Evolutionary conservation across 805 yeast species (phyloP), one percentile per base, ranked within the genome.

Genomic region (Metschnikowia rubicola): DNA sequence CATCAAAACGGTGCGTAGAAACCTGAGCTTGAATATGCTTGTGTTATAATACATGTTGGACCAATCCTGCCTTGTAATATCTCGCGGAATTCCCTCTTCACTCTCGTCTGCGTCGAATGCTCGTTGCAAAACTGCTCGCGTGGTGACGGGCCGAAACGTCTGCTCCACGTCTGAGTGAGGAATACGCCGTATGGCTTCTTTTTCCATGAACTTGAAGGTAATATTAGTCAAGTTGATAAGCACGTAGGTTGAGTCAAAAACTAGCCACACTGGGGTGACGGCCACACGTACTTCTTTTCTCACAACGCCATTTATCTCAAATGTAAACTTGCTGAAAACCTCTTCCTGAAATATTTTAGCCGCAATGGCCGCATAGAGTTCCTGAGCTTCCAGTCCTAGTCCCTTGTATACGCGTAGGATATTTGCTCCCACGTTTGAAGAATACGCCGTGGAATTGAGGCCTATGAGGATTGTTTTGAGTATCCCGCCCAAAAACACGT

Each of bases 401-500:
- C 57, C 57, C 15, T 38, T 44, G 26, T 54, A 54, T 2, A 45
- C 42, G 9, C 53, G 47, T 2, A 53, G 48, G 5, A 54, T 47
- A 17, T 50, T 52, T n/a, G 46, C 48, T 13, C 48, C 56, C 15
- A 32, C 36, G 7, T 50, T 50, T 30, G 35, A 21, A 3, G 31
- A 13, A 5, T 30, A 30, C 10, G 39, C 28, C 19, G 28, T 28
- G 8, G 47, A 29, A 29, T 39, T 29, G 33, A 48, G 47, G 11
- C 19, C n/a, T 31, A 45, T 17, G 34, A 46, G 26, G 34, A 47
- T 43, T 30, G 29, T 39, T 30, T 37, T 31, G 13, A 46, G 21
- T 11, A 48, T n/a, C 3, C 33, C 37, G 8, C 31, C 36, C 31
- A 36, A 36, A 8, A 48, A 50, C 7, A 13, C 13, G 12, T 26